phyloP scores from a whole-genome alignment of 441 rosid genomes.

The Kokia cookei region DNA sequence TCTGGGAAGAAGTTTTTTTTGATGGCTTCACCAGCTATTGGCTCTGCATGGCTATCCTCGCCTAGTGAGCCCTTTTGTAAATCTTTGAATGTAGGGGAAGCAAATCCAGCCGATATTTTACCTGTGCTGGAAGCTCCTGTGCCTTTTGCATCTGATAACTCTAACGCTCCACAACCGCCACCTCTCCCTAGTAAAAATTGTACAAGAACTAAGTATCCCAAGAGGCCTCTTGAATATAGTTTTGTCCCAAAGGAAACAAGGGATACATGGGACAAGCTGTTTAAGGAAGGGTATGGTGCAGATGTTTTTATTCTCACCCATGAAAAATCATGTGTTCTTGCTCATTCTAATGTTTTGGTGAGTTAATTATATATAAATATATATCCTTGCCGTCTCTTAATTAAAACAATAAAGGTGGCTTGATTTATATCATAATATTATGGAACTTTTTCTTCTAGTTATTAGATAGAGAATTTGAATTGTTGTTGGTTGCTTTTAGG shows the following conservation, averaged over 20 bases:
- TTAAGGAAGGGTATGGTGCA: slow-evolving; percentile 50
- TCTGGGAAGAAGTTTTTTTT: slow-evolving; percentile 8
- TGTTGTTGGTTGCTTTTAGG: not conserved
- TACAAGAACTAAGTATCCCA: slow-evolving; percentile 12
- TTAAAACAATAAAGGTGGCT: not conserved
- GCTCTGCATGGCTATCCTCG: slow-evolving; percentile 32
- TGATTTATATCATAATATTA: not conserved
- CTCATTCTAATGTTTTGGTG: slow-evolving; percentile 68
- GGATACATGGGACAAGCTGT: slow-evolving; percentile 62
- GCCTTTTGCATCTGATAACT: slow-evolving; percentile 24
- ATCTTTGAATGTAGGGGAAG: slow-evolving; percentile 34
- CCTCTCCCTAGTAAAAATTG: slow-evolving; percentile 36
- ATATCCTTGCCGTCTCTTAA: not conserved
- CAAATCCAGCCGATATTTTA: slow-evolving; percentile 27
- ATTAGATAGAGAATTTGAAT: not conserved
- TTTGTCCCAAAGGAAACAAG: slow-evolving; percentile 45
- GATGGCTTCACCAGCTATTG: slow-evolving; percentile 61
- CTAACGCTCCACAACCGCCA: slow-evolving; percentile 52
- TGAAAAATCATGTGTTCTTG: slow-evolving; percentile 32
- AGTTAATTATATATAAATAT: slow-evolving; percentile 19
- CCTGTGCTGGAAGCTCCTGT: slow-evolving; percentile 39
- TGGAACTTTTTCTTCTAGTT: not conserved
- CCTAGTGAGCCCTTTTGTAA: slow-evolving; percentile 29
- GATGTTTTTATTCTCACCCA: slow-evolving; percentile 49
- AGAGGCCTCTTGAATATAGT: slow-evolving; percentile 20